Evolutionary conservation across 805 yeast species (phyloP), one percentile per base, ranked within the genome.

Genomic region (Metschnikowia matae): DNA sequence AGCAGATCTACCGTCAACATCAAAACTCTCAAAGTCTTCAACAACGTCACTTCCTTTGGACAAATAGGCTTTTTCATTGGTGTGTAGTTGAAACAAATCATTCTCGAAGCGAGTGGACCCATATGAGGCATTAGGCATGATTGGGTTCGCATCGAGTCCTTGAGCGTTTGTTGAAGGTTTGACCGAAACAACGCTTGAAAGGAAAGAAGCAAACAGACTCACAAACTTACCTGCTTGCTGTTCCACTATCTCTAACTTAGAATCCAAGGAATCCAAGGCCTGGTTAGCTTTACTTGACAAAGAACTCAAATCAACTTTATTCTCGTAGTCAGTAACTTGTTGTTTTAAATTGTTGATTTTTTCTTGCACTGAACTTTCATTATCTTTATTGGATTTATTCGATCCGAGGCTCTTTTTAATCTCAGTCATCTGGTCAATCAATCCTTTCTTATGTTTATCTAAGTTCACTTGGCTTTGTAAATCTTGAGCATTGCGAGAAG

Each of bases 201-300:
- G 71, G 52, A 83, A 77, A 6, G 80, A 74, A n/a, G 88, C 79
- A 49, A 86, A 71, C 60, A 76, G 81, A 38, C 70, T 64, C 15
- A 82, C 80, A 59, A 79, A 82, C n/a, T 71, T 71, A 0, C 84
- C 79, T 0, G 96, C 91, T 32, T 76, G 67, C 46, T 77, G 79
- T 63, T 91, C 97, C 6, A 89, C 83, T 48, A 74, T 73, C 57
- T 87, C 96, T 42, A 91, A 72, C 57, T 83, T 55, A 7, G 79
- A 69, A 64, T 90, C 97, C 53, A 91, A 74, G 6, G 80, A 78
- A 54, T 88, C 91, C 45, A 90, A 71, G 46, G 74, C 74, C 35
- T 79, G 81, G 42, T 75, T 76, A 57, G 86, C 89, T 49, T 61
- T 70, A 4, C 42, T 39, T n/a, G 64, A 52, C 32, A 68, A 53